Base-by-base conservation (phyloP, 2,329 filamentous ascomycete species). In the Zelopaecilomyces penicillatus region DNA sequence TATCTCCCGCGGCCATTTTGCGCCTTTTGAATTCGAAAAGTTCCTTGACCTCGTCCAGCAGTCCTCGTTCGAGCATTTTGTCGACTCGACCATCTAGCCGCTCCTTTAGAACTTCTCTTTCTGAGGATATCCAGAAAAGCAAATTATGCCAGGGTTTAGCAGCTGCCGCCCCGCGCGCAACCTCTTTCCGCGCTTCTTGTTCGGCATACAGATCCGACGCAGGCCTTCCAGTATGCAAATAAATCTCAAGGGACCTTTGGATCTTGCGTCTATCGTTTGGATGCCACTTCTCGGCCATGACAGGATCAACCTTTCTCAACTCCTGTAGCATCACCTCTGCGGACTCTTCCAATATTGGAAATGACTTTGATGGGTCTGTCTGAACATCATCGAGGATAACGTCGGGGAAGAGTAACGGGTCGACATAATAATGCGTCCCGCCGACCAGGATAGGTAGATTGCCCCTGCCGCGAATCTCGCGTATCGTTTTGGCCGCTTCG, bases 371-470 rank as follows among this genome's bases (percentile, higher is more conserved):
- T 7, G 52, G 60, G 31, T 64, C 64, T 26, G 58, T 49, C 4
- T 61, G 57, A 2, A 70, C 61, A 9, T 69, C 65, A 26, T 68
- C 64, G 11, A 68, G 53, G 11, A 75, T 74, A 52, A 90, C 81
- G 31, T 85, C 77, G 41, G 60, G 56, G 60, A 97, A 95, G 3
- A 98, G 73, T 11, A 98, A 73, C 1, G 87, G 82, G 57, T 96
- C 89, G 0, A 87, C 85, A 59, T 98, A 98, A 67, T 97, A 98
- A 57, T 95, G 88, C 8, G 91, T 95, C 6, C 93, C 93, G 28
- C 93, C 93, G 1, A 97, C 93, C 1, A 98, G 68, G 29, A 98
- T 89, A 0, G 93, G 93, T 9, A 96, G 64, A 50, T 84, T 86
- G 1, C 88, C 87, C 55, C 91, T 75, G 6, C 69, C 70, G 41